Conservation (phyloP, 1,284 basidiomycete species). For the Rhodotorula sp. region DNA sequence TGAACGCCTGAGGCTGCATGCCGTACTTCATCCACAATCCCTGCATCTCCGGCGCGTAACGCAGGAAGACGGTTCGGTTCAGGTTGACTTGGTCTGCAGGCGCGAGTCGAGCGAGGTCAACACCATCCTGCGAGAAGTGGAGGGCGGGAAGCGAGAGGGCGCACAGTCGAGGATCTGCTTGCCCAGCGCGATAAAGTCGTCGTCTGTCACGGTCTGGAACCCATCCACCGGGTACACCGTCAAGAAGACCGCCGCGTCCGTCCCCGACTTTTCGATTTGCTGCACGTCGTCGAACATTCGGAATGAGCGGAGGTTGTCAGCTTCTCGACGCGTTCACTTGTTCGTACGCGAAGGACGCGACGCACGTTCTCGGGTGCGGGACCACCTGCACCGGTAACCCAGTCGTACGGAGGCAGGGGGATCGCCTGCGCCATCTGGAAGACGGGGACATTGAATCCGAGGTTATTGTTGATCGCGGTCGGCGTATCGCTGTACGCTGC, state of each 20-base stretch:
- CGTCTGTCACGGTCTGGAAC: conserved; percentile 36
- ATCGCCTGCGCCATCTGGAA: conserved; percentile 47
- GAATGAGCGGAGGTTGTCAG: not conserved
- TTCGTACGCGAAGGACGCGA: not conserved
- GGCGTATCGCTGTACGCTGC: conserved; percentile 43
- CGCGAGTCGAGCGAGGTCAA: not conserved
- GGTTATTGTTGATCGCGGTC: conserved; percentile 38
- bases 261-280: conserved; percentile 41
- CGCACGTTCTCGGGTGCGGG: conserved; percentile 39
- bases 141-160: not conserved
- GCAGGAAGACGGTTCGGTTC: conserved; percentile 45
- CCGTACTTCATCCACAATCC: conserved; percentile 46
- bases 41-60: conserved; percentile 48
- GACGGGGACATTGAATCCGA: conserved; percentile 43
- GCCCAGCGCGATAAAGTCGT: conserved; percentile 42
- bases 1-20: conserved; percentile 42
- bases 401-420: conserved; percentile 44
- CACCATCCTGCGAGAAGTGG: rapidly evolving
- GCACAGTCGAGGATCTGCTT: conserved; percentile 42
- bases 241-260: conserved; percentile 46
- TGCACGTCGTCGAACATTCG: conserved; percentile 5
- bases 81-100: conserved; percentile 33
- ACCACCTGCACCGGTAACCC: conserved; percentile 45
- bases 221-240: conserved; percentile 45
- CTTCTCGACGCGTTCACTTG: not conserved